Evolutionary conservation across 805 yeast genomes (phyloP).

Genomic region (Candida easanensis): DNA sequence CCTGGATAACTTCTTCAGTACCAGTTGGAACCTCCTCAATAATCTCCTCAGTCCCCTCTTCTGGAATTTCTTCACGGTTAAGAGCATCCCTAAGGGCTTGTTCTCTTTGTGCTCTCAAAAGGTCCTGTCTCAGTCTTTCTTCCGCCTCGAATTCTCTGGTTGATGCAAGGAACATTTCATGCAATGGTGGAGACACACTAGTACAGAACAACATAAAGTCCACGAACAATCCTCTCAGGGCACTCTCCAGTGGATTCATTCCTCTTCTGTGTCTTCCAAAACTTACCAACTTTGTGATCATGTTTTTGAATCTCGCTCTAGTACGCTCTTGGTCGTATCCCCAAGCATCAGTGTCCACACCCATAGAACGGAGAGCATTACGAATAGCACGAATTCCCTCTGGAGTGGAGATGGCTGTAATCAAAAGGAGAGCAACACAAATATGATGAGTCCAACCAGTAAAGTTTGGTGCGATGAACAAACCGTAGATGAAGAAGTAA

Average conservation of each 20-base stretch:
- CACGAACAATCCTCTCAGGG: slow-evolving; percentile 1
- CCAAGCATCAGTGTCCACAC: neutral
- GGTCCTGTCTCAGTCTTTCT: neutral
- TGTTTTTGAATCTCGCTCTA: neutral
- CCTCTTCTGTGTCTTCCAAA: slow-evolving; percentile 3
- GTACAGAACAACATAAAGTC: slow-evolving; percentile 12
- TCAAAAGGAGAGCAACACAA: neutral
- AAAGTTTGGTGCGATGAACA: neutral
- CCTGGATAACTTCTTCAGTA: too few relatives aligned
- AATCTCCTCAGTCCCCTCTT: too few relatives aligned
- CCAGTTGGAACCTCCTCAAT: too few relatives aligned
- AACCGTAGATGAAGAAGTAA: neutral
- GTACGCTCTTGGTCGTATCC: neutral
- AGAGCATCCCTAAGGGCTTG: too few relatives aligned
- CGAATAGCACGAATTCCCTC: neutral
- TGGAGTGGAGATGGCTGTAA: neutral
- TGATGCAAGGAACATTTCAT: slow-evolving; percentile 6
- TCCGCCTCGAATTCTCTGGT: slow-evolving; percentile 3
- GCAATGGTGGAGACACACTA: slow-evolving; percentile 12
- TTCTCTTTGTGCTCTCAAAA: neutral
- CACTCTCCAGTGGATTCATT: slow-evolving; percentile 1
- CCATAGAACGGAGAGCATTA: neutral
- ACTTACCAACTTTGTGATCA: neutral
- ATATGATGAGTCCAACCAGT: neutral
- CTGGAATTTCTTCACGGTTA: too few relatives aligned